Conservation (phyloP, 495 filamentous ascomycete genomes). For the Arthonia radiata region DNA sequence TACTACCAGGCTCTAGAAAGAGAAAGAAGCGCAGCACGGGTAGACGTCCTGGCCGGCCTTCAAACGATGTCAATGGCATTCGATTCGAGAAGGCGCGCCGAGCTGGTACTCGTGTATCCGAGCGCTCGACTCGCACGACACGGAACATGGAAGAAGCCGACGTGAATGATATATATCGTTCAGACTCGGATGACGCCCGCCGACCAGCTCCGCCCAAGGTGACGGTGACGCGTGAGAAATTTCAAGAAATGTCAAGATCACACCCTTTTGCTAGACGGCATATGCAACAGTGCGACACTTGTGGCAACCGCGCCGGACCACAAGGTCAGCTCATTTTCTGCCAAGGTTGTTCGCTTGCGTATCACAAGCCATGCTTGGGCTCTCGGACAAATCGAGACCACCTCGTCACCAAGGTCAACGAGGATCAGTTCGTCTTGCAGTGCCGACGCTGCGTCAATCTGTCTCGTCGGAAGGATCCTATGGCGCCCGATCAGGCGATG, state of each 20-base stretch:
- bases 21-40: conserved; percentile 1
- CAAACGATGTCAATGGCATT: conserved; percentile 1
- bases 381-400: conserved; percentile 51
- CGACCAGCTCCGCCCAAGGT: conserved; percentile 20
- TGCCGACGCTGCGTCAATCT: conserved; percentile 61
- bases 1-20: neutral
- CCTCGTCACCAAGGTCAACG: conserved; percentile 70
- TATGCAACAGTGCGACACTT: conserved; percentile 46
- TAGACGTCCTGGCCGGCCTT: conserved; percentile 5
- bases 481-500: conserved; percentile 37
- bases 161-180: conserved; percentile 34
- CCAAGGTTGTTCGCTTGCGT: conserved; percentile 68
- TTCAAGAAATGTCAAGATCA: conserved; percentile 25
- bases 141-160: conserved; percentile 38
- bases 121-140: conserved; percentile 12
- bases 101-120: conserved; percentile 10
- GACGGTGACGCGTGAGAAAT: conserved; percentile 42
- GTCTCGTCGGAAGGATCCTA: conserved; percentile 36
- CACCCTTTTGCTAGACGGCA: conserved; percentile 43
- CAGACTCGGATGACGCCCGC: conserved; percentile 17
- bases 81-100: conserved; percentile 1
- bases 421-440: conserved; percentile 63
- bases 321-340: conserved; percentile 44
- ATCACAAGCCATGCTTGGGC: conserved; percentile 64
- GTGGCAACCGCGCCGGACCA: conserved; percentile 31